Conservation (phyloP, 139 green algal genomes). For the Tetradesmus obliquus region DNA sequence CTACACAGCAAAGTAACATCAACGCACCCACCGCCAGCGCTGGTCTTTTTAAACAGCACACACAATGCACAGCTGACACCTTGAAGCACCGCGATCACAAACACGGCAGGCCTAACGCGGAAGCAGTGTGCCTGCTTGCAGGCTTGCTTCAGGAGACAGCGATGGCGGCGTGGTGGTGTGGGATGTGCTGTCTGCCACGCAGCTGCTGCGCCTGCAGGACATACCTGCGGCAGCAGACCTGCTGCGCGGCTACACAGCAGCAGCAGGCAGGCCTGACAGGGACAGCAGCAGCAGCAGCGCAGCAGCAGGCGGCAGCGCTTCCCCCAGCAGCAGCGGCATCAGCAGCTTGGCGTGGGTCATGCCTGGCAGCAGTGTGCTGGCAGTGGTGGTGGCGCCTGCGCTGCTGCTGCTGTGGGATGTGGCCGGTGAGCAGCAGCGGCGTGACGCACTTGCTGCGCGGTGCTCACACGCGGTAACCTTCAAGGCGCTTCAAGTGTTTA, state of each 20-base stretch:
- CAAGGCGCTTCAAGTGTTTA: no score
- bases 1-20: not conserved
- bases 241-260: constrained; percentile 6
- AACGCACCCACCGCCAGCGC: no score
- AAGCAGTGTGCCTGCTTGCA: constrained; percentile 39
- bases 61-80: not conserved
- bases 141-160: constrained; percentile 81
- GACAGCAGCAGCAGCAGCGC: not conserved
- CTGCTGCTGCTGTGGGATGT: constrained; percentile 86
- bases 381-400: constrained; percentile 71
- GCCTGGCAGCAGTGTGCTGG: constrained; percentile 62
- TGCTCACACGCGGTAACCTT: not conserved
- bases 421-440: constrained; percentile 39
- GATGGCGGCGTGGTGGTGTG: constrained; percentile 82
- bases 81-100: no score
- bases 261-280: not conserved
- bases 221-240: constrained; percentile 37
- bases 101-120: no score
- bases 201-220: constrained; percentile 67
- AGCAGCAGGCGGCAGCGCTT: not conserved
- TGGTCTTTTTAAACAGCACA: no score
- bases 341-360: constrained; percentile 77
- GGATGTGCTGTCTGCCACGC: constrained; percentile 67
- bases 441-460: no score
- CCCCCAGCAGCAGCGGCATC: constrained; percentile 45